Percentiles rank a stretch among this genome's conserved stretches.
phyloP scores from a whole-genome alignment of 768 basidiomycete genomes.

The Leccinum subgranulosum region DNA sequence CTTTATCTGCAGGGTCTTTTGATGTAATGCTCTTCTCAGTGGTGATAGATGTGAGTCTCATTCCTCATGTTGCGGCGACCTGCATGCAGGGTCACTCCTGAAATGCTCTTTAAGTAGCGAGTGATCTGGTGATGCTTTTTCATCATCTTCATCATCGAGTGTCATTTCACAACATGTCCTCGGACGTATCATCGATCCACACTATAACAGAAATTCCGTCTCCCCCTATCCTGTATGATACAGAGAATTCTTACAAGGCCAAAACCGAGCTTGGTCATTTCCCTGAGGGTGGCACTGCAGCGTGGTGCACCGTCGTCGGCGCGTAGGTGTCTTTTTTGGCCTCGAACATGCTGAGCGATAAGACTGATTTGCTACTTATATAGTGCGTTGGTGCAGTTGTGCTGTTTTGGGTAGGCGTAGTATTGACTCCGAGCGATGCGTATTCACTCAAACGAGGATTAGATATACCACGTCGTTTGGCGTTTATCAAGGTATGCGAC shows the following conservation, averaged over 20 bases:
- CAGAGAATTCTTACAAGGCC: background rate
- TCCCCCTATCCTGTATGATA: background rate
- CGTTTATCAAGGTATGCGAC: conserved; percentile 37
- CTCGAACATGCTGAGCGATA: background rate
- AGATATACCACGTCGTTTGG: conserved; percentile 38
- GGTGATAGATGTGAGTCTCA: background rate
- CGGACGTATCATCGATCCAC: conserved; percentile 1
- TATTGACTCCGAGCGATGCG: background rate
- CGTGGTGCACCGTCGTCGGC: conserved; percentile 25
- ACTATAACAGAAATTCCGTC: background rate
- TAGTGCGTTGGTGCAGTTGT: conserved; percentile 32
- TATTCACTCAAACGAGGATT: background rate
- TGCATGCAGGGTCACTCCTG: background rate
- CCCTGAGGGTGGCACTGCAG: conserved; percentile 27
- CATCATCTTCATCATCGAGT: background rate
- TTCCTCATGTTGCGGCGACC: background rate
- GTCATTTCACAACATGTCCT: conserved; percentile 2
- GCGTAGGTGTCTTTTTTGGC: conserved; percentile 8
- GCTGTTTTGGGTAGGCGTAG: conserved; percentile 30
- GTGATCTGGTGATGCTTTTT: background rate
- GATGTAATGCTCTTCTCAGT: background rate
- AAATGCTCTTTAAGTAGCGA: background rate
- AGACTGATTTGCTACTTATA: background rate
- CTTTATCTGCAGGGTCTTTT: background rate
- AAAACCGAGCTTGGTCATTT: conserved; percentile 8